Evolutionary conservation across 75 land plant genomes (phyloP), one percentile per base, ranked within the genome.

Genomic region (Picea glauca): DNA sequence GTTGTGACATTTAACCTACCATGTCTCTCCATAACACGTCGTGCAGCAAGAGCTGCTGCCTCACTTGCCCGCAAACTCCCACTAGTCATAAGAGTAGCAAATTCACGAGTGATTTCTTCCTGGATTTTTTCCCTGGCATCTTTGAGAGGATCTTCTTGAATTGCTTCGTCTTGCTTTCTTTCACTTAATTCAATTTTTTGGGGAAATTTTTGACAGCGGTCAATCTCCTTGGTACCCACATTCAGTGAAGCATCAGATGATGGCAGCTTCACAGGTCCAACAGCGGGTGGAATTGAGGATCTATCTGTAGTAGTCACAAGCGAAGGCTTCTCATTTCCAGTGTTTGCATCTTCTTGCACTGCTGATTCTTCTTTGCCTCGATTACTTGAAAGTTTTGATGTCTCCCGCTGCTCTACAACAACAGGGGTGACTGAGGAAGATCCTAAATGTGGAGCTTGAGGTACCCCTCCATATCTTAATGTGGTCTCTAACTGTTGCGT

Each of bases 31-130:
- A 96, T 90, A 40, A 96, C 99, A 62, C 88, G 84, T 68, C 87
- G 83, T 15, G 96, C 88, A 8, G 99, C 99, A 50, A 96, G 86
- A 20, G 99, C 93, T 15, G 99, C 99, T 56, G 99, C 99, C 79
- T 96, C 99, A 85, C 99, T 96, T 58, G 99, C 99, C 15, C 96
- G 82, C 32, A 92, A 40, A 8, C 89, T 88, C 35, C 99, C 96
- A 60, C 88, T 78, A 33, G 94, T 96, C 99, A 96, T 96, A 14
- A 96, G 83, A 23, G 87, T 85, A 3, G 92, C 86, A 86, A 96
- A 96, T 75, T 96, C 99, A 4, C 68, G 79, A 32, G 80, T 83
- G 13, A 96, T 96, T 78, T 96, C 99, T 40, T 90, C 94, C 70
- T 93, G 94, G 14, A 96, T 87, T 73, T 78, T 86, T 58, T 78